Evolutionary conservation across 2,329 filamentous ascomycete genomes (phyloP), one percentile per base, ranked within the genome.

Genomic region (Nothopassalora personata): DNA sequence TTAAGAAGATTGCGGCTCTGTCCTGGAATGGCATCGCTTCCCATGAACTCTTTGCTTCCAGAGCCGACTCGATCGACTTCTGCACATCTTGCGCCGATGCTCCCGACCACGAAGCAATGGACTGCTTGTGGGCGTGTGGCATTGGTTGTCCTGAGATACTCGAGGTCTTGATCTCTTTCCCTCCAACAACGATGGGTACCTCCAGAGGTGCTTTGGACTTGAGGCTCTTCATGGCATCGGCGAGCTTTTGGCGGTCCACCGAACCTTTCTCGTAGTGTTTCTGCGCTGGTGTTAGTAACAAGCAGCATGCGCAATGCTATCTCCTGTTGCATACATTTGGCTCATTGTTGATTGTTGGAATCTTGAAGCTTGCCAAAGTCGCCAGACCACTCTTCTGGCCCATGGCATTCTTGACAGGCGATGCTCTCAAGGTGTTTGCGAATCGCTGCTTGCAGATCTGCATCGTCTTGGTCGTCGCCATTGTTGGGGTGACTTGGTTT

Each of bases 1-100:
- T 97, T 71, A 97, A 84, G 80, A 97, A 97, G 72, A 99, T 83
- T 58, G 92, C 89, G 11, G 93, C 93, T 56, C 93, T 86, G 76
- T 97, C 93, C 51, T 89, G 85, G 71, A 97, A 97, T 13, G 93
- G 90, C 18, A 95, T 81, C 5, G 83, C 81, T 71, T 93, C 91
- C 93, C 94, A 99, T 33, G 85, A 83, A 56, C 86, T 81, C 78
- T 95, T 94, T 51, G 92, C 92, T n/a, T 83, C 85, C 46, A 97
- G 83, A 28, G 93, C 93, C 39, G 90, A 84, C 30, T 90, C 84
- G 69, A 97, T 97, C 56, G 93, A 91, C 43, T 80, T 80, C 63
- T 84, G 81, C 66, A 97, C 89, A 70, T 97, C 87, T 65, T 84
- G 80, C 30, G 86, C 77, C 50, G 86, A 88, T 60, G 93, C 93